These are phyloP conservation scores for Hippophae tibetana DNA, from an alignment of 306 rosid genomes.

Conservation along the genomic window DNA sequence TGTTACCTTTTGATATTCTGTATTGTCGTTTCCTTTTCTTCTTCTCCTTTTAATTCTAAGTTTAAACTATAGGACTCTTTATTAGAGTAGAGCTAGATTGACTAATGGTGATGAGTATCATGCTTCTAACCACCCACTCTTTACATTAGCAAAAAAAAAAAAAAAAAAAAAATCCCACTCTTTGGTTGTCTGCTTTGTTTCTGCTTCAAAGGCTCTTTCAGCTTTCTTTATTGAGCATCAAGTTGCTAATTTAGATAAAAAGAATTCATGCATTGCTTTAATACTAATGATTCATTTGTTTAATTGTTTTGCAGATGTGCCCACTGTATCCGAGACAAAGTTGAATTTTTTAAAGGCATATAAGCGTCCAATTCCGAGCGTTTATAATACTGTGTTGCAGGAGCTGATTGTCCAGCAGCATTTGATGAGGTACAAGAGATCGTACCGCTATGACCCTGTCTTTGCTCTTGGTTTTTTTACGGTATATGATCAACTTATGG, in stretches of 20 bases:
- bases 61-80: no score
- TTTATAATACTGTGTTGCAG: slow-evolving; percentile 78
- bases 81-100: no score
- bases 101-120: no score
- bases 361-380: slow-evolving; percentile 84
- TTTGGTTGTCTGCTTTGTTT: no score
- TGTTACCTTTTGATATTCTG: no score
- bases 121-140: no score
- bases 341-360: slow-evolving; percentile 70
- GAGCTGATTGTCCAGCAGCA: slow-evolving; percentile 98
- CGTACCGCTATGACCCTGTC: slow-evolving; percentile 80
- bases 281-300: slow-evolving; percentile 21
- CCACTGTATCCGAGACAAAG: slow-evolving; percentile 88
- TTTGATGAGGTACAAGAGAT: slow-evolving; percentile 80
- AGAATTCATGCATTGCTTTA: slow-evolving; percentile 3
- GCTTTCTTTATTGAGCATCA: no score
- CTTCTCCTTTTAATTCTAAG: no score
- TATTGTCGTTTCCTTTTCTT: no score
- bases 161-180: no score
- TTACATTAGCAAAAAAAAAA: no score
- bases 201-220: no score
- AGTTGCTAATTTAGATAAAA: background rate
- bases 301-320: slow-evolving; percentile 45
- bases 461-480: slow-evolving; percentile 94
- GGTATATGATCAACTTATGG: slow-evolving; percentile 91